Evolutionary conservation across 306 rosid species (phyloP).

Genomic region (Luffa aegyptiaca): DNA sequence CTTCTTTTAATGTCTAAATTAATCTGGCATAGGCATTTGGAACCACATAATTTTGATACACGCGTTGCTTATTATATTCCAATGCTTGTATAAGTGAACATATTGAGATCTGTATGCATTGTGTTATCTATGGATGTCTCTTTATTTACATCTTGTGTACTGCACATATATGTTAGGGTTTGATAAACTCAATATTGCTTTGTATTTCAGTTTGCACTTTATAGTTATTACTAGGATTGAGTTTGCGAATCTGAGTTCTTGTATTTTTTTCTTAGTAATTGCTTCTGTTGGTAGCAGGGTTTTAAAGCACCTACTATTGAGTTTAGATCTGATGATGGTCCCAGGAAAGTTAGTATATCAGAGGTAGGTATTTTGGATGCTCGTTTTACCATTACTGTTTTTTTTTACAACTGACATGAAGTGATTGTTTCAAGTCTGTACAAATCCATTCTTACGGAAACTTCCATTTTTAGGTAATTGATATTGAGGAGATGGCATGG

Average conservation of each 20-base stretch:
- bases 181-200: background rate
- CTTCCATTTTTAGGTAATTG: conserved; percentile 51
- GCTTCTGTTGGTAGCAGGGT: conserved; percentile 35
- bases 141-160: background rate
- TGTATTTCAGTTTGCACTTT: conserved; percentile 1
- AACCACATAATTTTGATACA: background rate
- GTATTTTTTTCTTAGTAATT: background rate
- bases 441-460: background rate
- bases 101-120: background rate
- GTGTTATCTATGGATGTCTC: background rate
- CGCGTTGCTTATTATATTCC: background rate
- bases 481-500: conserved; percentile 99
- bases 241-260: background rate
- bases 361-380: conserved; percentile 45
- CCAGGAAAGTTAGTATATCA: conserved; percentile 47
- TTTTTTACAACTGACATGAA: background rate
- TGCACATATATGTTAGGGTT: background rate
- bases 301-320: conserved; percentile 38
- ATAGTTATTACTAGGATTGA: conserved; percentile 2
- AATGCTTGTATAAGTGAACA: background rate
- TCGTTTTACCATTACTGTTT: background rate
- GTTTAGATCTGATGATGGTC: conserved; percentile 51
- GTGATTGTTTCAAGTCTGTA: background rate
- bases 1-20: background rate
- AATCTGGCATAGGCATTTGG: background rate